Evolutionary conservation across 495 filamentous ascomycete species (phyloP).

Genomic region (Aspergillus carlsbadensis): DNA sequence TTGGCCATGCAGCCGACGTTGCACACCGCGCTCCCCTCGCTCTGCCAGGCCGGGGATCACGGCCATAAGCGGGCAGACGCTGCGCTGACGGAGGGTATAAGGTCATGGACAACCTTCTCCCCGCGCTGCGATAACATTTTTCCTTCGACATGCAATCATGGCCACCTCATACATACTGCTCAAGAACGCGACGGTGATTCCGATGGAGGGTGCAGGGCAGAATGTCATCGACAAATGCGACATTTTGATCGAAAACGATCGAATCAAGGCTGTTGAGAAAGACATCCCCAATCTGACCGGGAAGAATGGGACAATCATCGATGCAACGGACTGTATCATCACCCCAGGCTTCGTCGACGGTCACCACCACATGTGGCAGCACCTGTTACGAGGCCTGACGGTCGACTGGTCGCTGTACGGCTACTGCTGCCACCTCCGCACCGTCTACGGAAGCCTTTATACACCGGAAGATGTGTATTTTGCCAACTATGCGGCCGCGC

Average conservation of each 20-base stretch:
- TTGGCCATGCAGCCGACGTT: no score
- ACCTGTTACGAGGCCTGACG: slow-evolving; percentile 5
- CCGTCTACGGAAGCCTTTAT: slow-evolving; percentile 6
- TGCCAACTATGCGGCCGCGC: slow-evolving; percentile 7
- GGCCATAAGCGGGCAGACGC: no score
- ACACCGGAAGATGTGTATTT: slow-evolving; percentile 5
- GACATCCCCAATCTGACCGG: background rate
- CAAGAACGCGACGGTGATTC: background rate
- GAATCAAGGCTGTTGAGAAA: background rate
- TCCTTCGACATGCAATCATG: background rate
- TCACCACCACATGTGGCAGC: slow-evolving; percentile 14
- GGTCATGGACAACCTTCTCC: no score
- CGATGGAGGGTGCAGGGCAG: background rate
- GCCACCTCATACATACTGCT: background rate
- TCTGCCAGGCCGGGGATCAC: no score
- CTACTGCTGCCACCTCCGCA: slow-evolving; percentile 1
- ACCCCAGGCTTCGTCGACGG: slow-evolving; percentile 12
- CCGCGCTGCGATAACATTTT: no score
- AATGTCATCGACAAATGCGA: background rate
- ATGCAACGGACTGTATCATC: slow-evolving; percentile 1
- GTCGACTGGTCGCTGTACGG: slow-evolving; percentile 3
- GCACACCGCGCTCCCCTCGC: no score
- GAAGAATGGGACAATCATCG: background rate
- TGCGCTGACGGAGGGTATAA: no score
- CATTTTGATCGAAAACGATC: slow-evolving; percentile 5